Evolutionary conservation across 306 rosid genomes (phyloP), one percentile per base, ranked within the genome.

Genomic region (Quillaja saponaria): DNA sequence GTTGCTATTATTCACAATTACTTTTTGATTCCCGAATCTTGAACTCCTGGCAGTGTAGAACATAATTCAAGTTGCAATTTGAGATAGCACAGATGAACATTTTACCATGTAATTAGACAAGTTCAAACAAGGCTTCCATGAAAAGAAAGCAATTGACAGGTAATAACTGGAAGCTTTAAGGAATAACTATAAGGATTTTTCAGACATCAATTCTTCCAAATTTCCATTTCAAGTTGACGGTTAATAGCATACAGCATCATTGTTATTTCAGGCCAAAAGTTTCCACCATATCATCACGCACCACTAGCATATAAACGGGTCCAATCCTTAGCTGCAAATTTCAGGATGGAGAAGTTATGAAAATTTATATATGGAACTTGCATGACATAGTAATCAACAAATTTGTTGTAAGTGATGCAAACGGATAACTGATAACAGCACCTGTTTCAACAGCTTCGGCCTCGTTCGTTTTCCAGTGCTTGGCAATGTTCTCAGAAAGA

Each of bases 401-500:
- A 1, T 40, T 8, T 0, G 46, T 37, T 25, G 11, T 54, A 34
- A 64, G 4, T 55, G 37, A 34, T 12, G 12, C 13, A 55, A 42
- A 68, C 17, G 14, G 8, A 58, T 55, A 6, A 25, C 21, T 13
- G 5, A 10, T 37, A 63, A 42, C 15, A 37, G 13, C 69, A 88
- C 98, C 98, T 50, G 96, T 91, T 89, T 91, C 98, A 44, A 91
- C 98, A 33, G 98, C 98, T 76, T 91, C 98, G 0, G 63, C 96
- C 73, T 91, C 98, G 0, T 88, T 91, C 4, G 79, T 39, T 77
- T 91, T 91, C 98, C 98, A 91, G 63, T 91, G 96, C 78, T 91
- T 91, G 1, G 98, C 98, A 25, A 91, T 88, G 80, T 91, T 91
- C 79, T 91, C 98, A 8, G 98, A 91, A 17, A 91, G 98, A 0